A percentile compares a stretch with the other conserved stretches of the same genome.
Conservation (phyloP, 176 grass and related monocot species). For the Phyllostachys edulis region DNA sequence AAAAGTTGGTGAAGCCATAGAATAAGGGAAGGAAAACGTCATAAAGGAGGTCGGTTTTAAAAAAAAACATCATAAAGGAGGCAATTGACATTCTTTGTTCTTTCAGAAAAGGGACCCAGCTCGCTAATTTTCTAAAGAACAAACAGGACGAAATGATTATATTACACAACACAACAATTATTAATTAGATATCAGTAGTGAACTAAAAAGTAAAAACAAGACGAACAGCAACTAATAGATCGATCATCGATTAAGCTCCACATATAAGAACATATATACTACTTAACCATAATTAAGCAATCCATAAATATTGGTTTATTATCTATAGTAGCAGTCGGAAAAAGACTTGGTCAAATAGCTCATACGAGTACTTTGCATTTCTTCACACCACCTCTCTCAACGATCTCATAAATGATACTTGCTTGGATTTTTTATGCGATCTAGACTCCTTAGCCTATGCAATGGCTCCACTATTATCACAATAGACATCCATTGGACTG, state of each 20-base stretch:
- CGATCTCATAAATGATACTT: too few relatives aligned
- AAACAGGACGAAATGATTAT: not conserved
- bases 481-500: too few relatives aligned
- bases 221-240: not conserved
- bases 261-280: not conserved
- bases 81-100: not conserved
- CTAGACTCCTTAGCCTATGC: too few relatives aligned
- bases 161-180: not conserved
- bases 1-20: constrained; percentile 23
- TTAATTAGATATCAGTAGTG: not conserved
- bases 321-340: too few relatives aligned
- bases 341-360: too few relatives aligned
- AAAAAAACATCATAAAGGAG: not conserved
- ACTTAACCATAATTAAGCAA: too few relatives aligned
- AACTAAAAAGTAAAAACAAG: not conserved
- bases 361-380: too few relatives aligned
- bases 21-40: constrained; percentile 1
- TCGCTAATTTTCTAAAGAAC: not conserved
- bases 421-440: too few relatives aligned
- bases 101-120: constrained; percentile 14
- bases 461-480: too few relatives aligned
- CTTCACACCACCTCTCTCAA: too few relatives aligned
- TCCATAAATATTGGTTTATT: too few relatives aligned
- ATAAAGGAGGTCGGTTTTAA: not conserved
- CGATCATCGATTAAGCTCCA: not conserved